Percentiles rank a stretch among this genome's conserved stretches.
These are phyloP conservation scores for Pulveroboletus frians DNA, from an alignment of 768 basidiomycete genomes.

Conservation along the genomic window DNA sequence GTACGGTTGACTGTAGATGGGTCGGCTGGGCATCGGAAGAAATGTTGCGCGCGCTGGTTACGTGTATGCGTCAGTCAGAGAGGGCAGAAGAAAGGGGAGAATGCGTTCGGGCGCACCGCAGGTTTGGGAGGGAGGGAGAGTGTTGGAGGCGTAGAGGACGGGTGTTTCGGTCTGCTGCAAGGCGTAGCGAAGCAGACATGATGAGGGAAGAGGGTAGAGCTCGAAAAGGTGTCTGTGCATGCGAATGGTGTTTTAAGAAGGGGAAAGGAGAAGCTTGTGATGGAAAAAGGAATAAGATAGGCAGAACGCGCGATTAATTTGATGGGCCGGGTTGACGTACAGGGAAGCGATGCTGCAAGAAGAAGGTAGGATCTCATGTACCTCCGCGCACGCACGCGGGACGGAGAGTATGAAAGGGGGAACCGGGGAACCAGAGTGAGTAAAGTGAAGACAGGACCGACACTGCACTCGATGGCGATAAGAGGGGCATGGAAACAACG, in stretches of 20 bases:
- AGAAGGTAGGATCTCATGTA: slow-evolving; percentile 21
- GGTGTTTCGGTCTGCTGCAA: slow-evolving; percentile 13
- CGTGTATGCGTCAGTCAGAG: slow-evolving; percentile 17
- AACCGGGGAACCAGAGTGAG: slow-evolving; percentile 17
- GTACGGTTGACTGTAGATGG: slow-evolving; percentile 19
- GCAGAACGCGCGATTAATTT: slow-evolving; percentile 31
- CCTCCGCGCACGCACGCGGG: slow-evolving; percentile 21
- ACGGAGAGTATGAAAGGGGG: slow-evolving; percentile 16
- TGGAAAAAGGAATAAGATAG: slow-evolving; percentile 33
- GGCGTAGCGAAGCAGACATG: slow-evolving; percentile 27
- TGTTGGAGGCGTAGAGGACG: slow-evolving; percentile 52
- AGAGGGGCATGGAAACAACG: neutral
- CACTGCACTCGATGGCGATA: neutral
- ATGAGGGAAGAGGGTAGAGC: slow-evolving; percentile 21
- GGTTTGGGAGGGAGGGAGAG: slow-evolving; percentile 66
- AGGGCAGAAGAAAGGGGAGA: neutral
- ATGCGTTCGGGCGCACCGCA: slow-evolving; percentile 41
- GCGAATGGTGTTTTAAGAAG: slow-evolving; percentile 30
- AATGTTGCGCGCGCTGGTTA: slow-evolving; percentile 22
- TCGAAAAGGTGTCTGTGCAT: slow-evolving; percentile 28
- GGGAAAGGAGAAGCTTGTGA: slow-evolving; percentile 29
- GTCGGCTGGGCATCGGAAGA: slow-evolving; percentile 28
- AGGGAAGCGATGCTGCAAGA: slow-evolving; percentile 27
- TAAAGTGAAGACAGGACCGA: neutral
- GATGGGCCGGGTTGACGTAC: slow-evolving; percentile 31